Percentiles rank a stretch among this genome's conserved stretches.
phyloP scores from a whole-genome alignment of 225 moss, liverwort and hornwort species.

The Physcomitrellopsis africana region DNA sequence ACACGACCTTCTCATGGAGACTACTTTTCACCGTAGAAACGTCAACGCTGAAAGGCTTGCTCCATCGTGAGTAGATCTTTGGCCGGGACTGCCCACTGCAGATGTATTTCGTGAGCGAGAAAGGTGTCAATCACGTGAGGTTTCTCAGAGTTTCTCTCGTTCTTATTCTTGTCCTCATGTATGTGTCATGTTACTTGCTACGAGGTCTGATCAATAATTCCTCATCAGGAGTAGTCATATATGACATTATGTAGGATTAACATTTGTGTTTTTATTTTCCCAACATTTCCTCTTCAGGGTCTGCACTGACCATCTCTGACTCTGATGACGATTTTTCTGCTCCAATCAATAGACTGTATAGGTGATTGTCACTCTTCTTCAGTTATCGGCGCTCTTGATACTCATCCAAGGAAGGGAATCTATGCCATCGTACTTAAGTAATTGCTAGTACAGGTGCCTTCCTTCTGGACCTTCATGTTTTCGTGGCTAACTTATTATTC shows the following conservation, averaged over 20 bases:
- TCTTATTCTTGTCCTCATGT: background rate
- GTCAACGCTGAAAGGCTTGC: background rate
- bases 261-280: background rate
- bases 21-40: background rate
- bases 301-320: background rate
- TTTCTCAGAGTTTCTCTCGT: background rate
- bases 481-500: too few relatives aligned
- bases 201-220: background rate
- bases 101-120: background rate
- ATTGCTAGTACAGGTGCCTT: background rate
- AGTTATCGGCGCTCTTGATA: background rate
- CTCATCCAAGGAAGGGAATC: background rate
- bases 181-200: background rate
- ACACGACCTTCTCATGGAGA: conserved; percentile 18
- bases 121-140: background rate
- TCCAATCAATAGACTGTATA: background rate
- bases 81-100: background rate
- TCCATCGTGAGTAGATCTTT: background rate
- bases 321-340: background rate
- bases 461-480: too few relatives aligned
- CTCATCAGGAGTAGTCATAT: background rate
- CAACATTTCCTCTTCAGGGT: background rate
- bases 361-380: background rate
- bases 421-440: background rate
- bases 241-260: background rate